These are phyloP conservation scores for Polychytrium aggregatum DNA, from an alignment of 192 early-diverging fungal genomes.

Conservation along the genomic window DNA sequence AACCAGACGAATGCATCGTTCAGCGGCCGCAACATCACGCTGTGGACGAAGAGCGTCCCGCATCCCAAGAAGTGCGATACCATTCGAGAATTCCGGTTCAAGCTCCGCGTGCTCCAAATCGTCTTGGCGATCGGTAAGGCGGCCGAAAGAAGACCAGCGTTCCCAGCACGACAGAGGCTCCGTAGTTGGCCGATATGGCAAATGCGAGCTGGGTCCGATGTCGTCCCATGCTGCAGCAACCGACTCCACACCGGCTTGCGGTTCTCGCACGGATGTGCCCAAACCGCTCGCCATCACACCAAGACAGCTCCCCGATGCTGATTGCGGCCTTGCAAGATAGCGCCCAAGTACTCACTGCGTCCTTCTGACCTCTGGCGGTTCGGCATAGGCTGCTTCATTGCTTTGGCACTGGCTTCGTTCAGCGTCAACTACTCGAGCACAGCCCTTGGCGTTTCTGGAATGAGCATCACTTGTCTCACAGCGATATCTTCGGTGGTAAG, in stretches of 20 bases:
- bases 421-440: slow-evolving; percentile 29
- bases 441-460: slow-evolving; percentile 26
- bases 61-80: slow-evolving; percentile 13
- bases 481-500: slow-evolving; percentile 26
- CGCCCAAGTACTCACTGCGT: not conserved
- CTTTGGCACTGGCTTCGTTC: slow-evolving; percentile 27
- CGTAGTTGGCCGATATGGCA: no score
- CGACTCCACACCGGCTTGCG: no score
- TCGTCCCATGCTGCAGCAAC: no score
- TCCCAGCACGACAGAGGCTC: no score
- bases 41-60: slow-evolving; percentile 18
- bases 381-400: slow-evolving; percentile 25
- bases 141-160: no score
- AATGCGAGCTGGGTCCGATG: no score
- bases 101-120: slow-evolving; percentile 13
- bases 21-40: slow-evolving; percentile 11
- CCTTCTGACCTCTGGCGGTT: not conserved
- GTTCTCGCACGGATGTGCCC: no score
- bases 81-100: slow-evolving; percentile 13
- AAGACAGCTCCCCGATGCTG: no score
- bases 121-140: slow-evolving; percentile 10
- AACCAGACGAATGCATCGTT: no score
- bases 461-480: slow-evolving; percentile 30
- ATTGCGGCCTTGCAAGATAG: no score
- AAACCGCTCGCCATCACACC: no score